A percentile compares a stretch with the other conserved stretches of the same genome.
These are phyloP conservation scores for Teunomyces atbi DNA, from an alignment of 805 yeast genomes.

Conservation along the genomic window DNA sequence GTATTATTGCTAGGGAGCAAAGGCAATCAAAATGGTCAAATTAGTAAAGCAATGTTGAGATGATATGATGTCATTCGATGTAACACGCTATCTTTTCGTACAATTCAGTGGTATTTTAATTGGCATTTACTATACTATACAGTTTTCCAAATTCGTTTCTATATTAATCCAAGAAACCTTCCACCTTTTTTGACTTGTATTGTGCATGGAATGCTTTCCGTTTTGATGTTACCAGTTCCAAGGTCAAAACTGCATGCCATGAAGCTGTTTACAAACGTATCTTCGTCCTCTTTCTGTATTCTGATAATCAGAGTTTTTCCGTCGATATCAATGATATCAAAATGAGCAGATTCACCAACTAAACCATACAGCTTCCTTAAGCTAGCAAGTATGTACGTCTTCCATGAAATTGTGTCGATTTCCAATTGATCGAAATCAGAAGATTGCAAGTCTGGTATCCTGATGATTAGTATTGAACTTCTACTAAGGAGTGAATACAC, in stretches of 20 bases:
- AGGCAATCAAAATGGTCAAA: no score
- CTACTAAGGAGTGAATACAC: constrained; percentile 5
- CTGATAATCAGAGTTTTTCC: constrained; percentile 19
- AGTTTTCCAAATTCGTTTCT: no score
- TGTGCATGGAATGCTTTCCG: constrained; percentile 1
- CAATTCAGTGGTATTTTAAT: no score
- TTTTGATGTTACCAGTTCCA: constrained; percentile 8
- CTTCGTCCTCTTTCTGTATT: constrained; percentile 28
- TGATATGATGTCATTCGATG: no score
- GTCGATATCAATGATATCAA: constrained; percentile 13
- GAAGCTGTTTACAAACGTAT: constrained; percentile 29
- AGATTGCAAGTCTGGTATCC: constrained; percentile 8
- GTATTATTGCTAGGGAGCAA: background rate
- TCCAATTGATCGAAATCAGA: constrained; percentile 5
- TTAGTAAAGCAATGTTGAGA: no score
- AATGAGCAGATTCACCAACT: constrained; percentile 18
- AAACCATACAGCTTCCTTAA: constrained; percentile 16
- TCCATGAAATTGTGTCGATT: constrained; percentile 18
- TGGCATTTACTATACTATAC: no score
- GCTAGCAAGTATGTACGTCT: constrained; percentile 13
- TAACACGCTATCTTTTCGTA: no score
- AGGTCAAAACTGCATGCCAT: constrained; percentile 30
- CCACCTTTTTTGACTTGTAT: constrained; percentile 14
- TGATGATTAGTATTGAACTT: constrained; percentile 10
- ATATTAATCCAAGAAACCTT: constrained; percentile 18